Evolutionary conservation across 257 asterid species (phyloP), one percentile per base, ranked within the genome.

Genomic region (Perilla frutescens): DNA sequence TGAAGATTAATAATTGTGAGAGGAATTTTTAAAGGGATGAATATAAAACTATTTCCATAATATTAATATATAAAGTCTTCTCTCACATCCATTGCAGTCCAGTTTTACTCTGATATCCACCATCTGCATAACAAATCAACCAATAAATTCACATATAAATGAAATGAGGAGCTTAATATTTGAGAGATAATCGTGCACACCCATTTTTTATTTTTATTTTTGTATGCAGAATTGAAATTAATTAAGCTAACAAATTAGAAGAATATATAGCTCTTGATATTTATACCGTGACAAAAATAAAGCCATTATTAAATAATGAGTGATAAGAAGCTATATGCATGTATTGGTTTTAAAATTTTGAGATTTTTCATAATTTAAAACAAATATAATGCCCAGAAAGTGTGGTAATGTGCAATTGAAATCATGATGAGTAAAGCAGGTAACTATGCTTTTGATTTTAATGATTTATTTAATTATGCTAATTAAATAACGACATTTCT

Each of bases 31-130:
- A 20, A 20, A 20, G 26, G 26, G 26, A 20, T 20, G 26, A 20
- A 20, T 20, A 20, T 20, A 20, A 20, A 20, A 20, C 1, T 20
- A 20, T 20, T 20, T 20, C 26, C 26, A 20, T 20, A 20, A 20
- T 20, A 20, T 20, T 20, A 20, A 20, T 20, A 20, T 20, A 20
- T 20, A 20, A 20, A 20, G 26, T 20, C 26, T 87, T 83, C 97
- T 88, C 82, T 92, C 97, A 65, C 97, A 92, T 61, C 97, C 97
- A 79, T 92, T 96, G 73, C 97, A 92, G 76, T 92, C 97, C 91
- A 92, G 83, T 82, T 92, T 92, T 31, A 92, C 96, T 81, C 84
- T 90, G 78, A 92, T 87, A 85, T 92, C 97, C 57, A 92, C 96
- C 1, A 96, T 92, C 97, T 92, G 84, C 62, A 6, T 20, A 20